These are phyloP conservation scores for Chlorophyllum brunneum DNA, from an alignment of 768 basidiomycete genomes.

Conservation along the genomic window DNA sequence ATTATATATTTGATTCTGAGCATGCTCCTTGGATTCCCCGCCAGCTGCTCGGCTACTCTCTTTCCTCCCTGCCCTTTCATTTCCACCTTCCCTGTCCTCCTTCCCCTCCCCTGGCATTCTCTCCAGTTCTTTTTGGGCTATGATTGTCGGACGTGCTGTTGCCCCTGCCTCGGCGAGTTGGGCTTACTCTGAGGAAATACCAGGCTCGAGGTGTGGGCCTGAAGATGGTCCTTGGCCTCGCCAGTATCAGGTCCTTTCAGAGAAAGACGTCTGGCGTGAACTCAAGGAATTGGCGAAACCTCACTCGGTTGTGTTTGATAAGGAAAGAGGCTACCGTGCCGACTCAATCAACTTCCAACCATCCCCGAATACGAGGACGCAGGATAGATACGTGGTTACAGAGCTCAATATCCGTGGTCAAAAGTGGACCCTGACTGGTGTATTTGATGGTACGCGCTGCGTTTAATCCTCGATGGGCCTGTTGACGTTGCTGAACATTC, in stretches of 20 bases:
- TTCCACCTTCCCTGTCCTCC: not conserved
- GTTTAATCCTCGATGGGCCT: slow-evolving; percentile 1
- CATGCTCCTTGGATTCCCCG: not conserved
- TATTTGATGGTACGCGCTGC: slow-evolving; percentile 61
- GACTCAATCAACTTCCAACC: slow-evolving; percentile 70
- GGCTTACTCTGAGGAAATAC: slow-evolving; percentile 50
- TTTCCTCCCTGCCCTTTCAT: not conserved
- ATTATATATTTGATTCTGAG: slow-evolving; percentile 1
- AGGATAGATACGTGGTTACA: slow-evolving; percentile 62
- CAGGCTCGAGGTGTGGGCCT: slow-evolving; percentile 56
- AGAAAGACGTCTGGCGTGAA: slow-evolving; percentile 51
- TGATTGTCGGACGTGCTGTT: slow-evolving; percentile 33
- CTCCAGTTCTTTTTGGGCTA: slow-evolving; percentile 23
- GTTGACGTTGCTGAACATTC: slow-evolving; percentile 2
- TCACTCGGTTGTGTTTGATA: slow-evolving; percentile 22
- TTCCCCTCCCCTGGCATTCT: not conserved
- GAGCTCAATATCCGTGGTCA: slow-evolving; percentile 52
- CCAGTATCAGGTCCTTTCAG: slow-evolving; percentile 46
- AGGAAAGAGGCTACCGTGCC: slow-evolving; percentile 23
- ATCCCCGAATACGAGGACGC: slow-evolving; percentile 46
- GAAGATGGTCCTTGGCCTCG: slow-evolving; percentile 68
- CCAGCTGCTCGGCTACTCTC: not conserved
- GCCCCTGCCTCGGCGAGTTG: slow-evolving; percentile 2
- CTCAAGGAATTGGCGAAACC: slow-evolving; percentile 49
- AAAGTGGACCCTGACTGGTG: slow-evolving; percentile 62